Evolutionary conservation across 1,284 basidiomycete species (phyloP).

Genomic region (Chalciporus sp.): DNA sequence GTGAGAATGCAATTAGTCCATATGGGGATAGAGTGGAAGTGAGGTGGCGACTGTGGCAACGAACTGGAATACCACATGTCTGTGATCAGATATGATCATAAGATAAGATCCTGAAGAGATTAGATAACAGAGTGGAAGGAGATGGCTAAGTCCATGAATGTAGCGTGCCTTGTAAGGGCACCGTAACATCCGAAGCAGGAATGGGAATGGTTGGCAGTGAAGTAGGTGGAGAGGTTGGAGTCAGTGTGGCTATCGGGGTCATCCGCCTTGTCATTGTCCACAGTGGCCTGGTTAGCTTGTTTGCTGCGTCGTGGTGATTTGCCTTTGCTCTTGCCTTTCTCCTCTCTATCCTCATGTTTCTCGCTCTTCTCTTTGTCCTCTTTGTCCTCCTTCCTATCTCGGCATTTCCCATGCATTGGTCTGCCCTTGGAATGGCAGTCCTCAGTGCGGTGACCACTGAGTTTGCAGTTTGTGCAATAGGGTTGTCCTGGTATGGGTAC

Average conservation of each 20-base stretch:
- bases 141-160: no score
- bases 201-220: neutral
- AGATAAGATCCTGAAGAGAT: no score
- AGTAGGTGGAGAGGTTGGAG: neutral
- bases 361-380: neutral
- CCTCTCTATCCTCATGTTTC: neutral
- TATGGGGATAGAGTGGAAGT: no score
- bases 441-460: neutral
- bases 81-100: no score
- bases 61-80: no score
- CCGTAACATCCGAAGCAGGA: neutral
- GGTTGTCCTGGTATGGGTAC: conserved; percentile 1
- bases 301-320: neutral
- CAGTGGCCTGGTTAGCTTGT: neutral
- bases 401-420: neutral
- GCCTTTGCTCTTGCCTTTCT: neutral
- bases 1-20: no score
- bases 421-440: neutral
- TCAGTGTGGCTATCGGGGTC: neutral
- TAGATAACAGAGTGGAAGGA: no score
- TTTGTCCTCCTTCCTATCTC: neutral
- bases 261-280: neutral
- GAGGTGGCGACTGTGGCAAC: no score
- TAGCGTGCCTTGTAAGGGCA: no score
- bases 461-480: neutral